These are phyloP conservation scores for Trametes polyzona DNA, from an alignment of 1,284 basidiomycete species.

Conservation along the genomic window DNA sequence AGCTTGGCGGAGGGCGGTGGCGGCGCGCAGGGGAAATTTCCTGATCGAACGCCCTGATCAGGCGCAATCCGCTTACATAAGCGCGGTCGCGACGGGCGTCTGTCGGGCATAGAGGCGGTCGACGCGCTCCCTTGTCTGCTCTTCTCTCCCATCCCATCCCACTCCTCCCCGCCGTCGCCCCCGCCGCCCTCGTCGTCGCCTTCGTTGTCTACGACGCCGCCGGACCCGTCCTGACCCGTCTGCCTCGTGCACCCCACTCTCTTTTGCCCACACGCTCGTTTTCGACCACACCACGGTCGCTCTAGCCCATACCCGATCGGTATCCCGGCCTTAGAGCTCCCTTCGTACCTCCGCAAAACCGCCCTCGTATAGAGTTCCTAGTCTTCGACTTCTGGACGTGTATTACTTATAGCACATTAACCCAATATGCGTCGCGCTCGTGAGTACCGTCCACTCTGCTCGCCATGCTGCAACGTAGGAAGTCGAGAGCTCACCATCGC, in stretches of 20 bases:
- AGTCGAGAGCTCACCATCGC: slow-evolving; percentile 18
- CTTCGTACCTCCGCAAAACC: slow-evolving; percentile 24
- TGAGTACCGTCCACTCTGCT: slow-evolving; percentile 19
- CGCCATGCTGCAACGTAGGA: slow-evolving; percentile 18
- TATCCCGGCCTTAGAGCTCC: slow-evolving; percentile 26
- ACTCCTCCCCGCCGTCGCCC: slow-evolving; percentile 24
- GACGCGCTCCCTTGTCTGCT: slow-evolving; percentile 17
- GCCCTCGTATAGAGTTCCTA: slow-evolving; percentile 22
- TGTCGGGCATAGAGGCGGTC: not conserved
- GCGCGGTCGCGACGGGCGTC: slow-evolving; percentile 17
- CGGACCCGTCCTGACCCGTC: slow-evolving; percentile 19
- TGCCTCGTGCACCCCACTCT: slow-evolving; percentile 28
- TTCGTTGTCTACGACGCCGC: slow-evolving; percentile 31
- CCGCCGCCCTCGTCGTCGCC: slow-evolving; percentile 31
- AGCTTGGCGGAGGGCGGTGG: slow-evolving; percentile 4
- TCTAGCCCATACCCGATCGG: slow-evolving; percentile 17
- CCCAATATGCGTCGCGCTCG: slow-evolving; percentile 37
- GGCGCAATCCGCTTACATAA: slow-evolving; percentile 18
- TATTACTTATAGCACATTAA: slow-evolving; percentile 25
- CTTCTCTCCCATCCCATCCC: too few relatives aligned
- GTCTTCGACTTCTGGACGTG: slow-evolving; percentile 20
- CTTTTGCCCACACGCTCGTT: slow-evolving; percentile 35
- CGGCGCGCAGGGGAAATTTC: slow-evolving; percentile 15
- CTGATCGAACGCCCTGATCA: slow-evolving; percentile 19
- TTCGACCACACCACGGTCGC: slow-evolving; percentile 20